Percentiles rank a stretch among this genome's conserved stretches.
Conservation (phyloP, 1,284 basidiomycete species). For the Ustilago hordei region DNA sequence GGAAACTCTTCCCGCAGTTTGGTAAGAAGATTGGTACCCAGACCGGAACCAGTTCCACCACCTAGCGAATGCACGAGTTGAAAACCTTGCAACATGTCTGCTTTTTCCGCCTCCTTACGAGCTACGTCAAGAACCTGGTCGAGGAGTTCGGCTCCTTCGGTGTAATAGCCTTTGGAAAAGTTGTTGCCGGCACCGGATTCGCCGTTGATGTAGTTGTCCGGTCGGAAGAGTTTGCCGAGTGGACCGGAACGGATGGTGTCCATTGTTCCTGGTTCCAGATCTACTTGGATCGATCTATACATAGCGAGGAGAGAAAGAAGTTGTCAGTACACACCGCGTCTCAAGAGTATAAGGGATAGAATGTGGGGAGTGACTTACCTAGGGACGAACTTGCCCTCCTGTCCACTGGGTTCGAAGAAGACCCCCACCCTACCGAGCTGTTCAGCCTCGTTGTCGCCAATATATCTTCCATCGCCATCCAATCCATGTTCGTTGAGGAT, state of each 20-base stretch:
- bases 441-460: conserved; percentile 60
- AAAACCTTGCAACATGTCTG: conserved; percentile 92
- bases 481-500: conserved; percentile 69
- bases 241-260: conserved; percentile 77
- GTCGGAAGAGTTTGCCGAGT: conserved; percentile 82
- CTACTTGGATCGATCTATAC: conserved; percentile 89
- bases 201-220: conserved; percentile 78
- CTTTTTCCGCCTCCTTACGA: conserved; percentile 75
- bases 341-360: neutral
- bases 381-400: conserved; percentile 68
- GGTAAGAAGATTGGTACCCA: conserved; percentile 65
- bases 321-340: neutral
- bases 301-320: conserved; percentile 65
- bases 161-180: conserved; percentile 79
- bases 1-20: conserved; percentile 69
- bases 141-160: conserved; percentile 82
- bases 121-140: conserved; percentile 79
- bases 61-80: conserved; percentile 92
- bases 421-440: conserved; percentile 65
- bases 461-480: conserved; percentile 63
- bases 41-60: conserved; percentile 76
- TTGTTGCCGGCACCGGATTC: conserved; percentile 89
- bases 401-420: conserved; percentile 67
- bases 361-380: conserved; percentile 25
- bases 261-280: conserved; percentile 90